phyloP scores from a whole-genome alignment of 805 yeast genomes.

The Maudiozyma saulgeensis region DNA sequence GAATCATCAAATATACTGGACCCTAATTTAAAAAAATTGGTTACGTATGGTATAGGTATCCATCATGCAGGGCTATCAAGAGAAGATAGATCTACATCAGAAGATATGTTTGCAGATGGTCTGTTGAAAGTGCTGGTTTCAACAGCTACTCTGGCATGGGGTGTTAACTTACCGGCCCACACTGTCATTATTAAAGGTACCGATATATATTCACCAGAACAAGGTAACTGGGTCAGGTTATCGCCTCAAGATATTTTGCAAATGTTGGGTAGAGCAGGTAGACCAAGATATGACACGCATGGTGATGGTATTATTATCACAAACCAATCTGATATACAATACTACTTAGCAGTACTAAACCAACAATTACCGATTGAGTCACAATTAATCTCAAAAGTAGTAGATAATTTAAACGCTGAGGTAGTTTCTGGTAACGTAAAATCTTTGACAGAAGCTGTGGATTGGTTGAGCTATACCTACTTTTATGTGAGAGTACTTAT shows the following conservation, averaged over 20 bases:
- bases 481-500: conserved; percentile 67
- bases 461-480: conserved; percentile 76
- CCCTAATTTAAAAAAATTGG: conserved; percentile 44
- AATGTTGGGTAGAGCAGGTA: conserved; percentile 97
- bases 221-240: conserved; percentile 81
- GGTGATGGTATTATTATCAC: conserved; percentile 95
- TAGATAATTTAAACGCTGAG: conserved; percentile 81
- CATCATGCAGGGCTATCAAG: conserved; percentile 86
- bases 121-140: conserved; percentile 75
- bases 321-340: conserved; percentile 73
- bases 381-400: conserved; percentile 59
- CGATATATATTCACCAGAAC: conserved; percentile 83
- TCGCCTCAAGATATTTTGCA: conserved; percentile 92
- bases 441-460: conserved; percentile 53
- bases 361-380: conserved; percentile 91
- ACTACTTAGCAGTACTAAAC: conserved; percentile 80
- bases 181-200: conserved; percentile 92
- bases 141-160: conserved; percentile 95
- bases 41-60: conserved; percentile 71
- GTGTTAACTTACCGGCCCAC: conserved; percentile 92
- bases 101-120: conserved; percentile 83
- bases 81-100: conserved; percentile 66
- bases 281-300: conserved; percentile 84
- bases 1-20: conserved; percentile 53
- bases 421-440: conserved; percentile 62